phyloP scores from a whole-genome alignment of 2,329 filamentous ascomycete genomes.

The Herpotrichia juniperi region DNA sequence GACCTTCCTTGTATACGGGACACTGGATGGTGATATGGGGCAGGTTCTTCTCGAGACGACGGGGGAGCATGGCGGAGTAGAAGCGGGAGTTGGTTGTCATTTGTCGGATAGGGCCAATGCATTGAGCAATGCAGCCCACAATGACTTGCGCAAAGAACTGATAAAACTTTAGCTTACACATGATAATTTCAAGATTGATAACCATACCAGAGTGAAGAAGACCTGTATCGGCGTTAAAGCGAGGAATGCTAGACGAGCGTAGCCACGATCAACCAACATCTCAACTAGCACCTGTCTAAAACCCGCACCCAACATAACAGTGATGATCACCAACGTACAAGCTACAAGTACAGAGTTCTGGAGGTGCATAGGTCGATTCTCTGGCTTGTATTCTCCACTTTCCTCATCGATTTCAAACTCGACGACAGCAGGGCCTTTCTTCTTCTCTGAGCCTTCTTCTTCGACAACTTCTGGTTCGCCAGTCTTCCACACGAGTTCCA shows the following conservation, averaged over 20 bases:
- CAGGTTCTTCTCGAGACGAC: conserved; percentile 64
- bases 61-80: conserved; percentile 73
- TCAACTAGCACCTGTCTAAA: conserved; percentile 73
- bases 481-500: conserved; percentile 76
- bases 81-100: conserved; percentile 77
- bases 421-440: conserved; percentile 55
- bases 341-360: conserved; percentile 73
- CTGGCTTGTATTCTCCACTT: conserved; percentile 69
- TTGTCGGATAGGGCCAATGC: conserved; percentile 76
- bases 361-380: conserved; percentile 70
- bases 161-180: not conserved
- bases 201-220: conserved; percentile 72
- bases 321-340: conserved; percentile 69
- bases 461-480: conserved; percentile 60
- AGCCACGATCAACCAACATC: conserved; percentile 68
- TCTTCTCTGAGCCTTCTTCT: conserved; percentile 50
- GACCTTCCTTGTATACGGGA: conserved; percentile 84
- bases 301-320: conserved; percentile 70
- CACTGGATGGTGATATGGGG: conserved; percentile 78
- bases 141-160: conserved; percentile 81
- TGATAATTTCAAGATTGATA: not conserved
- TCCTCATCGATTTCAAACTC: conserved; percentile 72
- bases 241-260: conserved; percentile 68
- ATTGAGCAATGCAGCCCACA: conserved; percentile 75
- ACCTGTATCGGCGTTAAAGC: conserved; percentile 72